Conservation (phyloP, 2,329 filamentous ascomycete genomes). For the Hypoxylon sp. region DNA sequence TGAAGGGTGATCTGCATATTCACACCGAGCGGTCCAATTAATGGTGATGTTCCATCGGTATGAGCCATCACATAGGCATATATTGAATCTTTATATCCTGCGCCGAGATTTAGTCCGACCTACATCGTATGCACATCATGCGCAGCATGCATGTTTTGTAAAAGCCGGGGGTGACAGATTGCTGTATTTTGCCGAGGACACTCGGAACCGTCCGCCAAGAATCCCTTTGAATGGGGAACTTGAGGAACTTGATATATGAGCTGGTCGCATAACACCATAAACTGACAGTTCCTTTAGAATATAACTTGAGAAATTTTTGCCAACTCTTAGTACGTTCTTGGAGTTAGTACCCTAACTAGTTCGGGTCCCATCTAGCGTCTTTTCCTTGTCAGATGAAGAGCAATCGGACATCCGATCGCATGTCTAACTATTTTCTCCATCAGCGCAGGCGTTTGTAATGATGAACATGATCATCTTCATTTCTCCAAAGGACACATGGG, state of each 20-base stretch:
- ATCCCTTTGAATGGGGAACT: slow-evolving; percentile 14
- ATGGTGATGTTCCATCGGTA: slow-evolving; percentile 3
- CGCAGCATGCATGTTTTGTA: slow-evolving; percentile 25
- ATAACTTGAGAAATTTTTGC: slow-evolving; percentile 1
- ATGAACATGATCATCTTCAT: slow-evolving; percentile 12
- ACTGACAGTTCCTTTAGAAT: background rate
- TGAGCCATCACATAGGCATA: slow-evolving; percentile 12
- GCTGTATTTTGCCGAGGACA: slow-evolving; percentile 42
- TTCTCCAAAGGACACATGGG: background rate
- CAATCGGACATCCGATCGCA: slow-evolving; percentile 15
- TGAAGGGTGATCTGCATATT: background rate
- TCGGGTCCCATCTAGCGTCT: background rate
- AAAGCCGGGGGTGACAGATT: slow-evolving; percentile 24
- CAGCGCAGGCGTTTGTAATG: background rate
- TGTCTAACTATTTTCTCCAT: background rate
- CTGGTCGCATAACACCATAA: slow-evolving; percentile 16
- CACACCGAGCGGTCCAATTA: slow-evolving; percentile 18
- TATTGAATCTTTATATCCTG: slow-evolving; percentile 8
- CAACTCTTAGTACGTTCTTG: background rate
- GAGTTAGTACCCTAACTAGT: background rate
- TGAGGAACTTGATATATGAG: slow-evolving; percentile 27
- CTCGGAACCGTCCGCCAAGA: slow-evolving; percentile 36
- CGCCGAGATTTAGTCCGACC: slow-evolving; percentile 6
- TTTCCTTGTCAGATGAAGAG: background rate
- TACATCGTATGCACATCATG: slow-evolving; percentile 31